A percentile compares a stretch with the other conserved stretches of the same genome.
phyloP scores from a whole-genome alignment of 305 asterid genomes.

The Plantago coronopus region DNA sequence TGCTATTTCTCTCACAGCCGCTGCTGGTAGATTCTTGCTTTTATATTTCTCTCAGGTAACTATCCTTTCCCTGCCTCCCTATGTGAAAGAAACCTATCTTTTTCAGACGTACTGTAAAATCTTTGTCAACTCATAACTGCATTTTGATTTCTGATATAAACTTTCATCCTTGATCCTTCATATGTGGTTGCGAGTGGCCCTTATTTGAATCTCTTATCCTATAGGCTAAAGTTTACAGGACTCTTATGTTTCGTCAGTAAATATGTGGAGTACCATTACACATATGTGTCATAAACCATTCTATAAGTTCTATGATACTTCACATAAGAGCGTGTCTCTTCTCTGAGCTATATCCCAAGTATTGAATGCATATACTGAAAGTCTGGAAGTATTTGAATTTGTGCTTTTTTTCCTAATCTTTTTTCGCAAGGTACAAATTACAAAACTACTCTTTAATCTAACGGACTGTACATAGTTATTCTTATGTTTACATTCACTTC shows the following conservation, averaged over 20 bases:
- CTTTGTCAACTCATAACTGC: conserved; percentile 2
- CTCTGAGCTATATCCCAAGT: not conserved
- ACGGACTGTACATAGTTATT: conserved; percentile 5
- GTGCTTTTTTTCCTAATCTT: not conserved
- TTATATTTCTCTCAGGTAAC: conserved; percentile 78
- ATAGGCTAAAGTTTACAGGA: not conserved
- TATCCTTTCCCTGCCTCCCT: conserved; percentile 17
- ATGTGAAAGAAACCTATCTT: too few relatives aligned
- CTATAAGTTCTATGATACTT: conserved; percentile 3
- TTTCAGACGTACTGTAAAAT: conserved; percentile 16
- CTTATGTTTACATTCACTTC: conserved; percentile 17
- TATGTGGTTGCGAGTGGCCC: not conserved
- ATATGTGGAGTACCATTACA: not conserved
- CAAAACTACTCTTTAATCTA: conserved; percentile 15
- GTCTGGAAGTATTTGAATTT: not conserved
- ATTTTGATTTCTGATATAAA: conserved; percentile 11
- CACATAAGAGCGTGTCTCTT: not conserved
- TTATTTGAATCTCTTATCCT: conserved; percentile 11
- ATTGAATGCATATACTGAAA: not conserved
- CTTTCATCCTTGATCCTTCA: conserved; percentile 1
- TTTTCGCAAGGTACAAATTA: conserved; percentile 9
- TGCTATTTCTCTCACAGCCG: conserved; percentile 55
- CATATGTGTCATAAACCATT: not conserved
- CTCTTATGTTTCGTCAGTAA: not conserved
- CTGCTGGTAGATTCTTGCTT: conserved; percentile 88